Conservation (phyloP, 768 basidiomycete genomes). For the Trametes elegans region DNA sequence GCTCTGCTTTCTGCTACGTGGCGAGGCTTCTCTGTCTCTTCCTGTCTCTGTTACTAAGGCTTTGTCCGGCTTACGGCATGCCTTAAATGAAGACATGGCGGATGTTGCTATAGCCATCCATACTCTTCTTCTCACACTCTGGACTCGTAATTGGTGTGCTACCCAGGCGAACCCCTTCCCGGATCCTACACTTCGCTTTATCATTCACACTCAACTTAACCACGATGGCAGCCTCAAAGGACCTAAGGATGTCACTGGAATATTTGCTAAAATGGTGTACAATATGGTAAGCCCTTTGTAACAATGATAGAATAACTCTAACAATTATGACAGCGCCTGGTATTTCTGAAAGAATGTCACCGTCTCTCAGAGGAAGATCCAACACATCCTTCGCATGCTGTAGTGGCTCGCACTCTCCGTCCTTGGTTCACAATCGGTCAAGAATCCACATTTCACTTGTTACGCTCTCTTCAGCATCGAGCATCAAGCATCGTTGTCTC, state of each 20-base stretch:
- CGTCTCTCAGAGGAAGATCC: background rate
- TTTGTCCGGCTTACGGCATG: background rate
- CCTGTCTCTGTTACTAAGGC: background rate
- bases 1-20: background rate
- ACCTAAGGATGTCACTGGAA: background rate
- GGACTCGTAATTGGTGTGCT: background rate
- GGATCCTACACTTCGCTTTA: background rate
- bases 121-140: background rate
- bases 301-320: background rate
- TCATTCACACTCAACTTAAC: constrained; percentile 4
- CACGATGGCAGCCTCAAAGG: constrained; percentile 2
- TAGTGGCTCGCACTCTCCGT: constrained; percentile 21
- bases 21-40: background rate
- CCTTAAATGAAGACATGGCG: background rate
- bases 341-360: constrained; percentile 1
- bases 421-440: constrained; percentile 23
- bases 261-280: constrained; percentile 5
- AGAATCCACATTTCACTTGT: background rate
- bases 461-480: background rate
- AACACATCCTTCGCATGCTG: constrained; percentile 17
- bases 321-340: background rate
- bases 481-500: background rate
- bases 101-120: background rate
- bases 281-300: background rate
- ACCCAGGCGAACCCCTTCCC: background rate